Evolutionary conservation across 495 filamentous ascomycete genomes (phyloP).

Genomic region (Stereocaulon alpinum): DNA sequence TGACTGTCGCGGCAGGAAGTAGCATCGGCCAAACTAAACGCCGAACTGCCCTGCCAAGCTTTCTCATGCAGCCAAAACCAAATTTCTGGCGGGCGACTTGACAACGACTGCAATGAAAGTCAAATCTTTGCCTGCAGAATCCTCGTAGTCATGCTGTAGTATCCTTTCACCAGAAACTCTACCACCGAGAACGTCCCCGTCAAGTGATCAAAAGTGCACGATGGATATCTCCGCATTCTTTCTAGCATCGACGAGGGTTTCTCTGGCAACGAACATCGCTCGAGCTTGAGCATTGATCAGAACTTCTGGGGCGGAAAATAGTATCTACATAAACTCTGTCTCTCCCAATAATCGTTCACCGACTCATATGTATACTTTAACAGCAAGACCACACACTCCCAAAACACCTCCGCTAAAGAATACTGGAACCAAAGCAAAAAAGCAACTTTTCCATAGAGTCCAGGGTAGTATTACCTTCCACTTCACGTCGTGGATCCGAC

Average conservation of each 20-base stretch:
- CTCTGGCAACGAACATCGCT: too few relatives aligned
- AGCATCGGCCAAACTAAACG: background rate
- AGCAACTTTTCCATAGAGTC: background rate
- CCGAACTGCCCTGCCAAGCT: background rate
- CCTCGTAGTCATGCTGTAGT: too few relatives aligned
- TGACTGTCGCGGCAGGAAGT: background rate
- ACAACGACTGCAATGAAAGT: too few relatives aligned
- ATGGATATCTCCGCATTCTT: too few relatives aligned
- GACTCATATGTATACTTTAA: background rate
- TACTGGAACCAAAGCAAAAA: slow-evolving; percentile 2
- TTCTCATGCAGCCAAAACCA: too few relatives aligned
- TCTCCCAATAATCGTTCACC: background rate
- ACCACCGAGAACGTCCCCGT: too few relatives aligned
- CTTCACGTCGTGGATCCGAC: background rate
- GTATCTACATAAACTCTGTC: background rate
- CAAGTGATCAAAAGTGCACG: too few relatives aligned
- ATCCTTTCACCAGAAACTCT: too few relatives aligned
- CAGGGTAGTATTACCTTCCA: background rate
- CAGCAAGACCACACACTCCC: slow-evolving; percentile 3
- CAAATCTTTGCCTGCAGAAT: too few relatives aligned
- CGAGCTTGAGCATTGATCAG: too few relatives aligned
- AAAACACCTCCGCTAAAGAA: slow-evolving; percentile 20
- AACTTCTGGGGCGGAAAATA: too few relatives aligned
- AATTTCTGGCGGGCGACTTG: background rate
- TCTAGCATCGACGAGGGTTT: too few relatives aligned